These are phyloP conservation scores for Xylaria sp. DNA, from an alignment of 2,329 filamentous ascomycete species.

Conservation along the genomic window DNA sequence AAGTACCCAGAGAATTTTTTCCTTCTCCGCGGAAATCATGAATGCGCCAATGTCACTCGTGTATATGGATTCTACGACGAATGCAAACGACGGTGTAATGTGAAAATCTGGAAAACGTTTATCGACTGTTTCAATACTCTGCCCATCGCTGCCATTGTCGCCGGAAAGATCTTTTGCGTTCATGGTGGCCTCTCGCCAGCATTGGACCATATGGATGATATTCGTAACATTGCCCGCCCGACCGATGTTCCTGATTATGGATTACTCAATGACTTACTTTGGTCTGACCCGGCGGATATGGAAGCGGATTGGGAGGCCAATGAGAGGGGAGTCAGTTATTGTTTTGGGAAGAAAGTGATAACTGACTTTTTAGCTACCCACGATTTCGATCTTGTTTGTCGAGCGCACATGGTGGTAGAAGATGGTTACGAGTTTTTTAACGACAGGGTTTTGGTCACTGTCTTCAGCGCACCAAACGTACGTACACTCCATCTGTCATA, in stretches of 20 bases:
- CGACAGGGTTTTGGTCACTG: conserved; percentile 91
- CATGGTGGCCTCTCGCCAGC: conserved; percentile 94
- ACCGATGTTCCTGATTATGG: conserved; percentile 98
- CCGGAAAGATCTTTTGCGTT: conserved; percentile 98
- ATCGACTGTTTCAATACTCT: conserved; percentile 99
- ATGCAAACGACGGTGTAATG: conserved; percentile 98
- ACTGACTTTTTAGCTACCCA: conserved; percentile 93
- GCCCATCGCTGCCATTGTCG: conserved; percentile 97
- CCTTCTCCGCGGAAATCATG: conserved; percentile 97
- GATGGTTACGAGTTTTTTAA: conserved; percentile 99
- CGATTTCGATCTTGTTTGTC: conserved; percentile 96
- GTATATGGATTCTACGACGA: conserved; percentile 99
- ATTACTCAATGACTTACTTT: conserved; percentile 90
- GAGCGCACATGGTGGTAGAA: conserved; percentile 98
- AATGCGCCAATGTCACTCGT: conserved; percentile 98
- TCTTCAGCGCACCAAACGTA: conserved; percentile 97
- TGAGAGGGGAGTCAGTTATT: conserved; percentile 95
- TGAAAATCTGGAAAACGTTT: conserved; percentile 99
- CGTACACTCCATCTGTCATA: conserved; percentile 46
- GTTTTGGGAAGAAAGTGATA: conserved; percentile 98
- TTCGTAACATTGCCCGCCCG: conserved; percentile 90
- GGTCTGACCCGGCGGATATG: conserved; percentile 98
- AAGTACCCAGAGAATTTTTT: conserved; percentile 99
- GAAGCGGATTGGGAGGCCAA: conserved; percentile 98
- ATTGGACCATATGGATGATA: conserved; percentile 96